Base-by-base conservation (phyloP, 1,284 basidiomycete genomes). In the Laetiporus sulphureus region DNA sequence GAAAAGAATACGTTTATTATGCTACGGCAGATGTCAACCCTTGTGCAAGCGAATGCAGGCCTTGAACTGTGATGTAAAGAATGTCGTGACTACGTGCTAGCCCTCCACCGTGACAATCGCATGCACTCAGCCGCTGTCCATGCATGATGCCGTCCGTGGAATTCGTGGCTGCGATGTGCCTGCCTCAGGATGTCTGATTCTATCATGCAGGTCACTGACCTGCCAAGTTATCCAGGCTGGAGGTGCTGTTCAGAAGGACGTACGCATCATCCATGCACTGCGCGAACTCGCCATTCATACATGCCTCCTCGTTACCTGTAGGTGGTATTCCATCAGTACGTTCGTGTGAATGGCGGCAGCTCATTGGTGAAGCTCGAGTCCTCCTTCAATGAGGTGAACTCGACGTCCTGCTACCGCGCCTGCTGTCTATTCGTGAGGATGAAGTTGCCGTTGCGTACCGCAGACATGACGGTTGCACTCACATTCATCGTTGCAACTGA, bases 141-240 rank as follows among this genome's bases (percentile, higher is more conserved):
- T n/a, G n/a, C n/a, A n/a, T 58, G 36, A 66, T 39, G 19, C 65
- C 63, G 29, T 64, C 62, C 13, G 65, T 63, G 6, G 69, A 75
- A 37, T 76, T 77, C 22, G 74, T 72, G 1, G 66, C 68, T 10
- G 63, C 60, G 44, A 81, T 78, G 38, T 77, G 67, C n/a, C 72
- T 57, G 6, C 53, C 45, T 8, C n/a, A n/a, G n/a, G n/a, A 72
- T 73, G 56, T 81, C 79, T 20, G 63, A 63, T 31, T 58, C 39
- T 11, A 72, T 75, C 29, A 68, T 68, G 59, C 79, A 83, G 23
- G 76, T 65, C 48, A 79, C 60, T 23, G 69, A 72, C 5, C 78
- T 80, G 32, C 78, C 32, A 67, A 64, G 57, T 78, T 81, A 18
- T 57, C 60, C 13, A 63, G 54, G 1, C 60, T 58, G 23, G 58